Conservation (phyloP, 441 rosid genomes). For the Jatropha podagrica region DNA sequence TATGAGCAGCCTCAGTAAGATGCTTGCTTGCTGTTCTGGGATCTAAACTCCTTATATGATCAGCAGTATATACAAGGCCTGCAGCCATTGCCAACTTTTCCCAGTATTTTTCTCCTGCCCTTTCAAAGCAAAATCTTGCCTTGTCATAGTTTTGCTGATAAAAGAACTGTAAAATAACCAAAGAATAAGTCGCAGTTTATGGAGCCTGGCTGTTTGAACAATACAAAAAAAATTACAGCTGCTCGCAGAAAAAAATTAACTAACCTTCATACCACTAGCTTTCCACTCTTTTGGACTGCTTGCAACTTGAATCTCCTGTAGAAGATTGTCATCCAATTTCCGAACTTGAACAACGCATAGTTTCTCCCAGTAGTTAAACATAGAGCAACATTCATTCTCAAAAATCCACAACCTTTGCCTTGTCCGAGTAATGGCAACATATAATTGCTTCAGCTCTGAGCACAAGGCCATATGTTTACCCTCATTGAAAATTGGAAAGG, state of each 20-base stretch:
- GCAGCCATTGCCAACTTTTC: slow-evolving; percentile 39
- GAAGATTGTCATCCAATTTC: slow-evolving; percentile 34
- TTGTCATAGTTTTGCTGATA: slow-evolving; percentile 38
- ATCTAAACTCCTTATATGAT: slow-evolving; percentile 28
- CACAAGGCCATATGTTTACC: slow-evolving; percentile 44
- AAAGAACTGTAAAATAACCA: slow-evolving; percentile 38
- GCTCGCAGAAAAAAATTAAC: not conserved
- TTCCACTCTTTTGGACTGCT: slow-evolving; percentile 56
- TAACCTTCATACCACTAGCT: slow-evolving; percentile 47
- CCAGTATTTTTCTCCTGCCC: slow-evolving; percentile 39
- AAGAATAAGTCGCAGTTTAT: not conserved
- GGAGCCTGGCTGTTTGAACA: not conserved
- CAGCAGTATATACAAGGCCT: slow-evolving; percentile 38
- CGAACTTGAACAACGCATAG: slow-evolving; percentile 36
- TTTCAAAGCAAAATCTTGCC: slow-evolving; percentile 53
- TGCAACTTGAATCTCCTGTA: slow-evolving; percentile 44
- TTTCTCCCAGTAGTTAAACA: slow-evolving; percentile 48
- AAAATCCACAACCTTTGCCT: slow-evolving; percentile 57
- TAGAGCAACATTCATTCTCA: slow-evolving; percentile 34
- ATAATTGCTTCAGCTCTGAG: slow-evolving; percentile 58
- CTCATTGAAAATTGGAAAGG: slow-evolving; percentile 35
- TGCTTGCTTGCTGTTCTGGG: slow-evolving; percentile 29
- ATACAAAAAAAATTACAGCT: not conserved
- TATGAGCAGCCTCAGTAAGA: slow-evolving; percentile 47
- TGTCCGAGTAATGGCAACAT: slow-evolving; percentile 59